Percentiles rank a stretch among this genome's conserved stretches.
Evolutionary conservation across 306 rosid genomes (phyloP).

Genomic region (Citrullus colocynthis): DNA sequence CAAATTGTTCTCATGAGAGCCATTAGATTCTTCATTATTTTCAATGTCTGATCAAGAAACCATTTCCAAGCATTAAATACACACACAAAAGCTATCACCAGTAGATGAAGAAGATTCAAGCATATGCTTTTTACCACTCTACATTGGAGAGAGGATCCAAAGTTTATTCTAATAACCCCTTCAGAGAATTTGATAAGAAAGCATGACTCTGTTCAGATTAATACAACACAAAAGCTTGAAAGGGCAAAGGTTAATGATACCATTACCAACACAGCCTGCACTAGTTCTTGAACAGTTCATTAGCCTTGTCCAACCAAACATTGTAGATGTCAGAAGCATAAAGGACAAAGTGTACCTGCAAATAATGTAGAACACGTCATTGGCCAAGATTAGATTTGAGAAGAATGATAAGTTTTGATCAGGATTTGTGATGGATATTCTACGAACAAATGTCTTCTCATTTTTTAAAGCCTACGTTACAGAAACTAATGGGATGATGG

Average conservation of each 20-base stretch:
- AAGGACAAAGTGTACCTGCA: conserved; percentile 75
- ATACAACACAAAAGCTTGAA: neutral
- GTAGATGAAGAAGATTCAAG: neutral
- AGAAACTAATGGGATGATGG: neutral
- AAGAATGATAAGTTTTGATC: neutral
- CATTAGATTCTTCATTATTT: too few species aligned
- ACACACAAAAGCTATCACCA: neutral
- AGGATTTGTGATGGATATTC: neutral
- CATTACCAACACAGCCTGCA: neutral
- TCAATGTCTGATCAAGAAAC: neutral
- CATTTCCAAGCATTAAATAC: neutral
- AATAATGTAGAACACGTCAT: neutral
- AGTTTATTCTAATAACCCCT: neutral
- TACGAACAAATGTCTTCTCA: neutral
- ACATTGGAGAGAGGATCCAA: neutral
- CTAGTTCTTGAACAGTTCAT: conserved; percentile 39
- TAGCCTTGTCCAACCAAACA: conserved; percentile 50
- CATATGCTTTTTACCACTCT: neutral
- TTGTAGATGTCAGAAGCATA: conserved; percentile 39
- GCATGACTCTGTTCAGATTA: neutral
- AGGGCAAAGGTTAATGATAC: neutral
- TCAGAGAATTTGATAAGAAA: neutral
- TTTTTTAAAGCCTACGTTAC: neutral
- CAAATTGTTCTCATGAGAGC: too few species aligned
- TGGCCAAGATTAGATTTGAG: neutral